Evolutionary conservation across 495 filamentous ascomycete genomes (phyloP), one percentile per base, ranked within the genome.

Genomic region (Peziza echinospora): DNA sequence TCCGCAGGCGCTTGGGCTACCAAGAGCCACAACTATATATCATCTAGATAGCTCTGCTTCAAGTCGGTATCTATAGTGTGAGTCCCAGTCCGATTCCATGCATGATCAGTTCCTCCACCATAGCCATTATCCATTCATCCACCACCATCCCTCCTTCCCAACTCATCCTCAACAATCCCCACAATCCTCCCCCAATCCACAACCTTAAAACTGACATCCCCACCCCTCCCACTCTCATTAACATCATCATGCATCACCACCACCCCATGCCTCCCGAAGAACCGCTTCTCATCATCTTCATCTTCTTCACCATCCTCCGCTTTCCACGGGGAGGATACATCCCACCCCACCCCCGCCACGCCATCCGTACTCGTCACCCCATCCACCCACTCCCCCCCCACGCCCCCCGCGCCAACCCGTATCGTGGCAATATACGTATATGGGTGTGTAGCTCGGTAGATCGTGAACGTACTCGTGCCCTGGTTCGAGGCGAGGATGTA

Each of bases 311-410:
- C 21, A 61, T 13, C n/a, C 63, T 59, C 5, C 19, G 19, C 30
- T 17, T 3, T n/a, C n/a, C n/a, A n/a, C n/a, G n/a, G 6, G 19
- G 19, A 3, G 13, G 13, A 3, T 22, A 64, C 34, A 7, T 44
- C 49, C 3, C 53, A 52, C 9, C 62, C 59, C 8, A 63, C 59
- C 8, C 57, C 60, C 2, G 60, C 23, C 10, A 64, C 39, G 16
- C 63, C 59, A 39, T 64, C 62, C 3, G 60, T 65, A 45, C 63
- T 65, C 6, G 60, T 60, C 7, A 64, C 60, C 6, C 49, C 52
- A 25, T 60, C 62, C 16, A 64, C 50, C 26, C 45, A 49, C 9
- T 37, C 30, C 30, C 13, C 19, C 30, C 1, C 19, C 30, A 7
- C 30, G 13, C n/a, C n/a, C n/a, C n/a, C n/a, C n/a, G n/a, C n/a